Evolutionary conservation across 805 yeast genomes (phyloP).

Genomic region (Debaryomyces maramus): DNA sequence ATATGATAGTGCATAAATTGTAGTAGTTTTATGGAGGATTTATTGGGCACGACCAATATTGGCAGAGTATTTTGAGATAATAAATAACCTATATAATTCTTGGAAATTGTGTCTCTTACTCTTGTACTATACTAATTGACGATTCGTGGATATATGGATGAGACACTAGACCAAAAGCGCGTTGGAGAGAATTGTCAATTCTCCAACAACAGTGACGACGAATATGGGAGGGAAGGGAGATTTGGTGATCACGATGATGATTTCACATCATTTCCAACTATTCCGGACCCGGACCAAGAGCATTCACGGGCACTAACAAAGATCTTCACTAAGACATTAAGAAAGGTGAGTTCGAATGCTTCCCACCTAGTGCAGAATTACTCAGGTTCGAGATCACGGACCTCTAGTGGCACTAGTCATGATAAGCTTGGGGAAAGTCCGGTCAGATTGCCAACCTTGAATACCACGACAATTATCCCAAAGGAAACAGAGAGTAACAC

Average conservation of each 20-base stretch:
- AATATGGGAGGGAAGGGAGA: constrained; percentile 3
- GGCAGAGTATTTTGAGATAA: neutral
- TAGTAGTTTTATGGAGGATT: too few relatives aligned
- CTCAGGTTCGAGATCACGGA: constrained; percentile 8
- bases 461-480: constrained; percentile 2
- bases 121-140: neutral
- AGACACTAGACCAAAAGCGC: neutral
- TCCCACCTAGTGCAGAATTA: constrained; percentile 33
- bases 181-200: neutral
- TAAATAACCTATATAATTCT: neutral
- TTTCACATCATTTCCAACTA: constrained; percentile 43
- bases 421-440: constrained; percentile 1
- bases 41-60: neutral
- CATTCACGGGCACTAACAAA: constrained; percentile 33
- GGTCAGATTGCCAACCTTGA: constrained; percentile 5
- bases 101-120: neutral
- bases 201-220: constrained; percentile 17
- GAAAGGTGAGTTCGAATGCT: constrained; percentile 45
- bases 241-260: constrained; percentile 18
- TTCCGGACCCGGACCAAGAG: constrained; percentile 43
- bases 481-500: neutral
- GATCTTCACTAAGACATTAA: constrained; percentile 36
- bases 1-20: too few relatives aligned
- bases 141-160: neutral
- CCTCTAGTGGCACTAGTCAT: neutral